Conservation (phyloP, 257 asterid genomes). For the Craterostigma plantagineum region DNA sequence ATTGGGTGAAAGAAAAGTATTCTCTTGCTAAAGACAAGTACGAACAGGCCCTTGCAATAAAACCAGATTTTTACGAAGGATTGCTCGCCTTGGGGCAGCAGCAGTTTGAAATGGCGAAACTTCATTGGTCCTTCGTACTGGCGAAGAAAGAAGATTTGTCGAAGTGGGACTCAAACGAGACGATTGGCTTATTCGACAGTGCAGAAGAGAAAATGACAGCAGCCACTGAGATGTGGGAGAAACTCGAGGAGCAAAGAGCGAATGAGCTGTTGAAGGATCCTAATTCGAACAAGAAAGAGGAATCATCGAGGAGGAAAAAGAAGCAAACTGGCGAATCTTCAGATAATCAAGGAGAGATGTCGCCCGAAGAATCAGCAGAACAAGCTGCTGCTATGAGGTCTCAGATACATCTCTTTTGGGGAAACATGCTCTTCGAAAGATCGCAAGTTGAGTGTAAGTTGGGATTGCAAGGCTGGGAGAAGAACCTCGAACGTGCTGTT, state of each 20-base stretch:
- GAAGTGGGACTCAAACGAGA: slow-evolving; percentile 72
- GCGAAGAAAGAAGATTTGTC: slow-evolving; percentile 70
- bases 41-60: slow-evolving; percentile 64
- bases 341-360: slow-evolving; percentile 18
- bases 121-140: slow-evolving; percentile 74
- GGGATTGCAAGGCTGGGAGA: slow-evolving; percentile 62
- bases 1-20: slow-evolving; percentile 77
- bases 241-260: slow-evolving; percentile 68
- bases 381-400: slow-evolving; percentile 89
- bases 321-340: slow-evolving; percentile 36
- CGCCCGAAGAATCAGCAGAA: slow-evolving; percentile 69
- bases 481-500: slow-evolving; percentile 65
- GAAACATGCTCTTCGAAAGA: slow-evolving; percentile 87
- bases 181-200: slow-evolving; percentile 53
- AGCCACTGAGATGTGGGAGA: slow-evolving; percentile 94
- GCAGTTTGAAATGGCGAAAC: slow-evolving; percentile 97
- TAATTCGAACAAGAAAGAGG: slow-evolving; percentile 46
- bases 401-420: slow-evolving; percentile 88
- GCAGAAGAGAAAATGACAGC: slow-evolving; percentile 81
- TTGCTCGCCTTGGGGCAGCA: slow-evolving; percentile 76
- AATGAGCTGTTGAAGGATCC: slow-evolving; percentile 55
- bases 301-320: slow-evolving; percentile 35
- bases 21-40: slow-evolving; percentile 62
- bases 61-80: slow-evolving; percentile 82
- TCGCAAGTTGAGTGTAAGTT: slow-evolving; percentile 75